Percentiles rank a stretch among this genome's conserved stretches.
Conservation (phyloP, 805 yeast species). For the Wickerhamomyces subpelliculosus region DNA sequence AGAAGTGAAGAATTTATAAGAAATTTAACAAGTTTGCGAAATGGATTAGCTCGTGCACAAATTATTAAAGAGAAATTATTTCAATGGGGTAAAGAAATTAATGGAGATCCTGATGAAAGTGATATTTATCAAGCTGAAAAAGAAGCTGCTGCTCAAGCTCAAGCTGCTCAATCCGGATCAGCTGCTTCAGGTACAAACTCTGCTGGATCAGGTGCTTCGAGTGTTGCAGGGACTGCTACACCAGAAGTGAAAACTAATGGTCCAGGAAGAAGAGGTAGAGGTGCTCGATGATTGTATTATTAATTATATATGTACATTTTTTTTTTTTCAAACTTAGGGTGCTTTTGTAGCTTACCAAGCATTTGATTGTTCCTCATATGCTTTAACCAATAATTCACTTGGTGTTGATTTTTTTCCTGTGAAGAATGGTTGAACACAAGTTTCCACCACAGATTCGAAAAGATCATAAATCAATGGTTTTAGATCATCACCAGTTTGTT, state of each 20-base stretch:
- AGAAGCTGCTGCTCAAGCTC: conserved; percentile 24
- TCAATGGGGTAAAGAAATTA: conserved; percentile 83
- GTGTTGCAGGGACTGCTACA: conserved; percentile 4
- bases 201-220: too few species aligned
- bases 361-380: conserved; percentile 29
- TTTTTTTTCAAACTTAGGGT: not conserved
- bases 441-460: conserved; percentile 48
- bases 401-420: conserved; percentile 5
- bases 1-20: conserved; percentile 82
- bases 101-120: conserved; percentile 50
- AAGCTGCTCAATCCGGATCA: conserved; percentile 13
- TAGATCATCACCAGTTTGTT: conserved; percentile 82
- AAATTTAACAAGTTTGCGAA: conserved; percentile 65
- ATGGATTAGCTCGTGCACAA: conserved; percentile 73
- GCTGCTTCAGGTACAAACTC: too few species aligned
- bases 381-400: conserved; percentile 28
- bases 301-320: not conserved
- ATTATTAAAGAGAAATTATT: conserved; percentile 61
- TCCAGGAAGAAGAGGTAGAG: not conserved
- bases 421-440: conserved; percentile 45
- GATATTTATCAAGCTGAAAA: conserved; percentile 29
- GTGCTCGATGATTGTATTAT: not conserved
- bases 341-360: conserved; percentile 23
- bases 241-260: conserved; percentile 1
- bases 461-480: conserved; percentile 59